phyloP scores from a whole-genome alignment of 2,329 filamentous ascomycete species.

The Diaporthe caulivora region DNA sequence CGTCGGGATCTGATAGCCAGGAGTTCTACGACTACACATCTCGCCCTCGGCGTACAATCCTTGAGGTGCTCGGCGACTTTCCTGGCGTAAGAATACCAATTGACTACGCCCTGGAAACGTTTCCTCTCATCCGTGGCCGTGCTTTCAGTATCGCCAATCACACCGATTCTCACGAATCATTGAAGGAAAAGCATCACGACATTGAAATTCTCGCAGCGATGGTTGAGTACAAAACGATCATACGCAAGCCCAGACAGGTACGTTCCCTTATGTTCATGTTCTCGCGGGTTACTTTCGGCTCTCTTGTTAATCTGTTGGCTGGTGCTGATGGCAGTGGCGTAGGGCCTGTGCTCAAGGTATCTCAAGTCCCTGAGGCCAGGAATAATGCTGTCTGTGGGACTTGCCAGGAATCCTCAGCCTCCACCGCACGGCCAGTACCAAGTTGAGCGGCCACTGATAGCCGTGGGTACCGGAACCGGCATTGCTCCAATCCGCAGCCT shows the following conservation, averaged over 20 bases:
- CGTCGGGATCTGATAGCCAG: conserved; percentile 82
- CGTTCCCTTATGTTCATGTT: background rate
- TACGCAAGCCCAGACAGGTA: conserved; percentile 80
- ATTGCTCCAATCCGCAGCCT: conserved; percentile 86
- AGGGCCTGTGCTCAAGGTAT: conserved; percentile 90
- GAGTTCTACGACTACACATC: conserved; percentile 98
- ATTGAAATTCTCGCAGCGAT: conserved; percentile 86
- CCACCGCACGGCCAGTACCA: conserved; percentile 55
- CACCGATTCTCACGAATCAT: background rate
- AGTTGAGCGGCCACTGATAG: conserved; percentile 71
- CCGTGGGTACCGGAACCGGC: conserved; percentile 88
- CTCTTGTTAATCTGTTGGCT: background rate
- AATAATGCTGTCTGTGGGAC: conserved; percentile 71
- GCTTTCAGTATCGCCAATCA: conserved; percentile 94
- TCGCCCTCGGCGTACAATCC: conserved; percentile 86
- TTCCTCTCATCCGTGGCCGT: conserved; percentile 87
- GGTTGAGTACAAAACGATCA: conserved; percentile 90
- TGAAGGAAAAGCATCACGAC: background rate
- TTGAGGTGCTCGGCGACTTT: conserved; percentile 95
- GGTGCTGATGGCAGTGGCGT: background rate
- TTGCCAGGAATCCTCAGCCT: conserved; percentile 61
- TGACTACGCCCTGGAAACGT: conserved; percentile 76
- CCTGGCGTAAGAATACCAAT: conserved; percentile 85
- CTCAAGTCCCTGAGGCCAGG: conserved; percentile 73
- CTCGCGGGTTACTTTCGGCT: background rate